Base-by-base conservation (phyloP, 345 rosid species). In the Excoecaria cochinchinensis region DNA sequence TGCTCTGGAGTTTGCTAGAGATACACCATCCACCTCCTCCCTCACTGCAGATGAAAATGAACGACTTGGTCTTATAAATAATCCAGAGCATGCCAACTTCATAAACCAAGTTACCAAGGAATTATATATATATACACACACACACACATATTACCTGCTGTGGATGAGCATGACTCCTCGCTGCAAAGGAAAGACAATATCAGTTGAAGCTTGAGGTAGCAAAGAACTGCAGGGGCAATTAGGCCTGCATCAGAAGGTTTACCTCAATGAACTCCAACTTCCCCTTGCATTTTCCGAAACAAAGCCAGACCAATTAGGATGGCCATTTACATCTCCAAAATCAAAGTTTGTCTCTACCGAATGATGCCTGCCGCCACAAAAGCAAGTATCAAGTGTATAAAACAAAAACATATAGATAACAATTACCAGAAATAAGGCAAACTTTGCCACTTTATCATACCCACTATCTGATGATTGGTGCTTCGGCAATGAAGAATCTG, bases 131-230 rank as follows among this genome's bases (percentile, higher is more conserved):
- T n/a, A n/a, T n/a, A n/a, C n/a, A n/a, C n/a, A 31, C 31, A 52
- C 66, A 64, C 57, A 67, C 68, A 76, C 39, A 39, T 71, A 48
- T 55, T 76, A 93, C 98, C 97, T 90, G 97, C 93, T 68, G 86
- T 85, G 76, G 97, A 91, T 11, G 92, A 89, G 95, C 91, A 85
- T 39, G 98, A 93, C 82, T 91, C 97, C 78, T 90, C 97, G 74
- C 98, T 91, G 91, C 85, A 70, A 69, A 63, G 68, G 55, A 50
- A 77, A 64, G 68, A 70, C 78, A 82, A 79, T 58, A 70, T 72
- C 59, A 79, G 77, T 63, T 8, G 46, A 67, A 69, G 63, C 38
- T 59, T 22, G 63, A 22, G 63, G 76, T 48, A 53, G 25, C 22
- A 39, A 57, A 75, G 22, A 40, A 13, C 13, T 4, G 16, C 21